These are phyloP conservation scores for Boletales sp. DNA, from an alignment of 768 basidiomycete genomes.

Conservation along the genomic window DNA sequence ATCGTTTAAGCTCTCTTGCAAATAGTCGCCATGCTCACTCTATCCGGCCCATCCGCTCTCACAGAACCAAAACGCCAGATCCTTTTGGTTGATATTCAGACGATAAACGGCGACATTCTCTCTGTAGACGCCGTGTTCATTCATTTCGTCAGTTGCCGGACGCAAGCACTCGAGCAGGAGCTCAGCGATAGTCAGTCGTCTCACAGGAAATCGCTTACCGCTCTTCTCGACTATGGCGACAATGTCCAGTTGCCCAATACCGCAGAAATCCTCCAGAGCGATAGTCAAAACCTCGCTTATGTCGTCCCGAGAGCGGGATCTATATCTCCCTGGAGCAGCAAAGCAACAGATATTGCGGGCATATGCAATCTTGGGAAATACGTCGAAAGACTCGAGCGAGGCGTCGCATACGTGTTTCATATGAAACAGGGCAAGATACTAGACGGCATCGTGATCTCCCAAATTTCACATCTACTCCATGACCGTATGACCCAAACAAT, in stretches of 20 bases:
- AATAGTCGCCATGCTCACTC: slow-evolving; percentile 61
- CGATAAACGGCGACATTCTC: slow-evolving; percentile 45
- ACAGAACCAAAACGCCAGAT: slow-evolving; percentile 66
- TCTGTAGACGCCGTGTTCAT: slow-evolving; percentile 82
- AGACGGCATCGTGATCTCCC: slow-evolving; percentile 43
- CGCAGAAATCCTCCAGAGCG: slow-evolving; percentile 27
- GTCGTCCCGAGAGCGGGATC: slow-evolving; percentile 85
- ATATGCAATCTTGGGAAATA: slow-evolving; percentile 77
- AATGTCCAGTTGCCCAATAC: slow-evolving; percentile 52
- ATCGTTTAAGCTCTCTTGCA: slow-evolving; percentile 2
- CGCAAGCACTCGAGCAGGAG: slow-evolving; percentile 41
- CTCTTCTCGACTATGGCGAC: slow-evolving; percentile 84
- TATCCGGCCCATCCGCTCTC: slow-evolving; percentile 73
- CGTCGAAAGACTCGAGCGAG: slow-evolving; percentile 84
- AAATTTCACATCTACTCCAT: slow-evolving; percentile 70
- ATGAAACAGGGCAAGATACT: slow-evolving; percentile 40
- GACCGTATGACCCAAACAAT: slow-evolving; percentile 97
- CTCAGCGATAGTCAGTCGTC: slow-evolving; percentile 44
- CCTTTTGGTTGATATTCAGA: slow-evolving; percentile 60
- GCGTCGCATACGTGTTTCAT: slow-evolving; percentile 64
- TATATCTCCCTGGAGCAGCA: slow-evolving; percentile 98
- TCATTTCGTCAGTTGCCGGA: slow-evolving; percentile 73
- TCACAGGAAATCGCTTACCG: slow-evolving; percentile 53
- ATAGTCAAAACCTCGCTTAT: slow-evolving; percentile 49
- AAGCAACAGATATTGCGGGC: slow-evolving; percentile 91